Conservation (phyloP, 441 rosid genomes). For the Erodium moschatum region DNA sequence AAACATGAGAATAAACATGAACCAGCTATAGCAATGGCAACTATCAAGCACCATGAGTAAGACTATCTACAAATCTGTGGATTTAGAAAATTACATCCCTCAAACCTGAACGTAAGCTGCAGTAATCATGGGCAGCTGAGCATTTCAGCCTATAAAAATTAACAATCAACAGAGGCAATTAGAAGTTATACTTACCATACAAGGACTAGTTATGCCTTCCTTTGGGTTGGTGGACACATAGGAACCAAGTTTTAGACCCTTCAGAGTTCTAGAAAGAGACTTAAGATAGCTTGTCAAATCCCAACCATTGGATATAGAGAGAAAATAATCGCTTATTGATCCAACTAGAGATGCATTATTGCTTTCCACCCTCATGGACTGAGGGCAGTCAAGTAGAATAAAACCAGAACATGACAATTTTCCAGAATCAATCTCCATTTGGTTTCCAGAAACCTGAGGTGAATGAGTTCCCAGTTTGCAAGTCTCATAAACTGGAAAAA, state of each 20-base stretch:
- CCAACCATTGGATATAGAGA: constrained; percentile 98
- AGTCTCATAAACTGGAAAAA: constrained; percentile 71
- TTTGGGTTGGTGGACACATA: constrained; percentile 57
- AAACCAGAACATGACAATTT: constrained; percentile 69
- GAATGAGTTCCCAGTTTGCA: constrained; percentile 93
- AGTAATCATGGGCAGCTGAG: neutral
- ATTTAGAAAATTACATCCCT: neutral
- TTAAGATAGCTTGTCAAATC: constrained; percentile 89
- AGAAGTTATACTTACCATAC: constrained; percentile 50
- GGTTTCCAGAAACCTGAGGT: constrained; percentile 76
- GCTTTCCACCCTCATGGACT: constrained; percentile 97
- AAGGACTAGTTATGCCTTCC: constrained; percentile 77
- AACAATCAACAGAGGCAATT: neutral
- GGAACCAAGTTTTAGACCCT: constrained; percentile 67
- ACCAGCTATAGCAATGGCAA: neutral
- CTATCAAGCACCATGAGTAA: constrained; percentile 4
- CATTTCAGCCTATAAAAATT: neutral
- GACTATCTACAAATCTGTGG: neutral
- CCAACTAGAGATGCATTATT: constrained; percentile 87
- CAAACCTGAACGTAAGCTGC: neutral
- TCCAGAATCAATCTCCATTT: constrained; percentile 73
- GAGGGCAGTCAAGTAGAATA: constrained; percentile 94
- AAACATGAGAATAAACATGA: no score
- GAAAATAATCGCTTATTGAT: constrained; percentile 93
- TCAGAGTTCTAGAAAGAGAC: constrained; percentile 92